Evolutionary conservation across 2,329 filamentous ascomycete genomes (phyloP), one percentile per base, ranked within the genome.

Genomic region (Camptophora hylomeconis): DNA sequence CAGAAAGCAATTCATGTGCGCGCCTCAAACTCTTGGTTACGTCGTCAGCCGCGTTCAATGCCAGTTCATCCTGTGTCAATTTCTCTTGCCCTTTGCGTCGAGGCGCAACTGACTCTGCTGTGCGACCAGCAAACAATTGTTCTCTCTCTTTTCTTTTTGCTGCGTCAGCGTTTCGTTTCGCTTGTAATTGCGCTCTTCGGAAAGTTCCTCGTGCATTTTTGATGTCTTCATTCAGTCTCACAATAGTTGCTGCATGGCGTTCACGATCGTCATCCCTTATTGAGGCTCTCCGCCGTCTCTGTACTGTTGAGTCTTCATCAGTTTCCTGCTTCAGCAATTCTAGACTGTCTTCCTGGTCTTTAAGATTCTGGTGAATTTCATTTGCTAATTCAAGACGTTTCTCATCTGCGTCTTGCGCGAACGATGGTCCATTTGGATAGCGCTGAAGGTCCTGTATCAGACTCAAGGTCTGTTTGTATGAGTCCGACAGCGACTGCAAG

Each of bases 1-100:
- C 67, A 39, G 81, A 74, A 61, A 95, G 86, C 46, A 92, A 68
- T 38, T 80, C 73, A 55, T 95, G 86, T 5, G 87, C 92, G 36
- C 84, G 69, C 36, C 83, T 71, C 29, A 98, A 67, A 2, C 84
- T 80, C 26, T 74, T 64, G 3, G 87, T 95, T 30, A 95, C 80
- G 59, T 92, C 82, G 41, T 68, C 74, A 17, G 80, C 81, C 1
- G 87, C 80, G 37, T 75, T 72, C 9, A 83, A 64, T 22, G 75
- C 67, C 40, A 82, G 65, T 39, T 89, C 76, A 50, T 80, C 74
- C 42, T 83, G 72, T 13, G 74, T 72, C 3, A 76, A 52, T 22
- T 67, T 64, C 38, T 68, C 62, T 15, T 54, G 47, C 0, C 51
- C 45, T 25, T 46, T 48, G 8, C 34, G 35, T 24, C 20, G 27